Base-by-base conservation (phyloP, 1,284 basidiomycete genomes). In the Afroboletus lepidellus region DNA sequence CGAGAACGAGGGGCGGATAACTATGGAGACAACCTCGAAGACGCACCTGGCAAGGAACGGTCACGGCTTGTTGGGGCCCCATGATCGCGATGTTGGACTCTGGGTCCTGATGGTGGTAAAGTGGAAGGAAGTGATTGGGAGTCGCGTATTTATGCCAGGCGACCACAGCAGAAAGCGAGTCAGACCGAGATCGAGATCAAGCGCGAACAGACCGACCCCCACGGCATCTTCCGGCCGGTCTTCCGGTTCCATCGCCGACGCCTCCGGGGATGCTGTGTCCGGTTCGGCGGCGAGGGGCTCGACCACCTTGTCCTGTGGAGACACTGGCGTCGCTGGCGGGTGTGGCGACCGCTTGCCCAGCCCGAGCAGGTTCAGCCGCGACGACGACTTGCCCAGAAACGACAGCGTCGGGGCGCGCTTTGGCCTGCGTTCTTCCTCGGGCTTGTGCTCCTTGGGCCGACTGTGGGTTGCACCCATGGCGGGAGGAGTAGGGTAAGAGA, bases 1-100 rank as follows among this genome's bases (percentile, higher is more conserved):
- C 15, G 29, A 34, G 41, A 36, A n/a, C n/a, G n/a, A n/a, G n/a
- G n/a, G n/a, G n/a, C 20, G 3, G 41, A 24, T 24, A 24, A 34
- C 21, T 37, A 21, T 15, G 32, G 37, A 33, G 25, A 18, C 18
- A 37, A 42, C 29, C 25, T 8, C 18, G 29, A 13, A 27, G 8
- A 54, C 77, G 55, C 55, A 82, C 82, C 75, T 85, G 83, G 66
- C 84, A 85, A 13, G 83, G 83, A 23, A 85, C 84, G 18, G 82
- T 84, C 23, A 71, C 51, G 24, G 76, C 59, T 41, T 58, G 69
- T 33, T 57, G 53, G 8, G 66, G 53, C 68, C 68, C 69, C 33
- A 18, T 8, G 49, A 50, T 46, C 39, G 38, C 48, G 47, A 46
- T 11, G 48, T 53, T 48, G 42, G 23, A 32, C 27, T 50, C 57